Percentiles rank a stretch among this genome's conserved stretches.
Evolutionary conservation across 179 eudicot genomes (phyloP).

Genomic region (Beta lomatogona): DNA sequence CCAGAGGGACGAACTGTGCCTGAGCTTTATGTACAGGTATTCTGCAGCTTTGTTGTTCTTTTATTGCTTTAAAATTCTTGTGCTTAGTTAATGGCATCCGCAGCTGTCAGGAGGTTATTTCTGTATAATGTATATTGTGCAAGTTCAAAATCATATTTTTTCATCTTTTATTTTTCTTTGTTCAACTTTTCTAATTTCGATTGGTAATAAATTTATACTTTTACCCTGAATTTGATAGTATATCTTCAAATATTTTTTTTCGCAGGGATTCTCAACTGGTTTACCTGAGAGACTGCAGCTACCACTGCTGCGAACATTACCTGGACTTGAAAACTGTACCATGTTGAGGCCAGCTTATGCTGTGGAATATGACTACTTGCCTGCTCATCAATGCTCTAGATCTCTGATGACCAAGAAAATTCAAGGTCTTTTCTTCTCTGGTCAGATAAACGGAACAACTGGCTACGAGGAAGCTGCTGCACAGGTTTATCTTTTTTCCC

Average conservation of each 20-base stretch:
- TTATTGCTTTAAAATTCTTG: background rate
- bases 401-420: constrained; percentile 96
- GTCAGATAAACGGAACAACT: constrained; percentile 98
- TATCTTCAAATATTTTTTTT: background rate
- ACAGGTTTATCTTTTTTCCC: constrained; percentile 53
- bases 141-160: no score
- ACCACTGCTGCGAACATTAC: constrained; percentile 89
- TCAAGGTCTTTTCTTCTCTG: constrained; percentile 97
- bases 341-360: constrained; percentile 99
- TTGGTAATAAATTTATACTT: background rate
- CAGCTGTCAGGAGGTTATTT: background rate
- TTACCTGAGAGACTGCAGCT: constrained; percentile 95
- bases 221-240: background rate
- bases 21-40: constrained; percentile 98
- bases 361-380: constrained; percentile 95
- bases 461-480: constrained; percentile 99
- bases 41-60: constrained; percentile 22
- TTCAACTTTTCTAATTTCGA: background rate
- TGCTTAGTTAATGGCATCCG: background rate
- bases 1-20: constrained; percentile 98
- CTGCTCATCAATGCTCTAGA: constrained; percentile 96
- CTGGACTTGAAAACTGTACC: constrained; percentile 93
- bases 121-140: background rate
- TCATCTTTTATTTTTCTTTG: background rate
- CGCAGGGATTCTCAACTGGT: constrained; percentile 97